These are phyloP conservation scores for Agaricus subrufescens DNA, from an alignment of 768 basidiomycete species.

Conservation along the genomic window DNA sequence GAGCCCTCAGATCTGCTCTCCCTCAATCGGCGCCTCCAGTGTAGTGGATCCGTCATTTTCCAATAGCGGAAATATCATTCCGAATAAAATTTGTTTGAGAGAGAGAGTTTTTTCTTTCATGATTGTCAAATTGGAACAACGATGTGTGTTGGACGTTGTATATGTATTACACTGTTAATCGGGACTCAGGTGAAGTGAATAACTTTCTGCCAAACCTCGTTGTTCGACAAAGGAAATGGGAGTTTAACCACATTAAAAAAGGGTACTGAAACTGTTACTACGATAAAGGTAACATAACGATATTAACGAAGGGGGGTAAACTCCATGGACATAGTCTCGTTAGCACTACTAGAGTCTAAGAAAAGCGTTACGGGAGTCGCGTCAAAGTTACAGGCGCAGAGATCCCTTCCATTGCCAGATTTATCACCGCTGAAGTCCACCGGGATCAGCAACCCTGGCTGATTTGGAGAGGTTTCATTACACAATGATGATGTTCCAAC, in stretches of 20 bases:
- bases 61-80: no score
- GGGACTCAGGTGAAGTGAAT: constrained; percentile 53
- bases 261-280: neutral
- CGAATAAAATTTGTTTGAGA: constrained; percentile 33
- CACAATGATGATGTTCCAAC: neutral
- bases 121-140: constrained; percentile 57
- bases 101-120: constrained; percentile 68
- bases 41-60: no score
- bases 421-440: neutral
- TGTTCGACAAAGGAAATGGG: neutral
- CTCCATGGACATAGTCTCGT: neutral
- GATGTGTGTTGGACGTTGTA: constrained; percentile 78
- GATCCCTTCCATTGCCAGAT: neutral
- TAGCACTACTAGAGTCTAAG: neutral
- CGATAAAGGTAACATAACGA: neutral
- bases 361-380: neutral
- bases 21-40: no score
- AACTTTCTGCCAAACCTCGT: neutral
- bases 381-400: neutral
- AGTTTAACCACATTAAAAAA: neutral
- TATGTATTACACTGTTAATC: constrained; percentile 71
- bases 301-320: neutral
- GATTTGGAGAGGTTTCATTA: neutral
- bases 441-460: neutral
- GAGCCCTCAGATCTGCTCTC: no score